These are phyloP conservation scores for Claviceps purpurea DNA, from an alignment of 2,329 filamentous ascomycete genomes.

Conservation along the genomic window DNA sequence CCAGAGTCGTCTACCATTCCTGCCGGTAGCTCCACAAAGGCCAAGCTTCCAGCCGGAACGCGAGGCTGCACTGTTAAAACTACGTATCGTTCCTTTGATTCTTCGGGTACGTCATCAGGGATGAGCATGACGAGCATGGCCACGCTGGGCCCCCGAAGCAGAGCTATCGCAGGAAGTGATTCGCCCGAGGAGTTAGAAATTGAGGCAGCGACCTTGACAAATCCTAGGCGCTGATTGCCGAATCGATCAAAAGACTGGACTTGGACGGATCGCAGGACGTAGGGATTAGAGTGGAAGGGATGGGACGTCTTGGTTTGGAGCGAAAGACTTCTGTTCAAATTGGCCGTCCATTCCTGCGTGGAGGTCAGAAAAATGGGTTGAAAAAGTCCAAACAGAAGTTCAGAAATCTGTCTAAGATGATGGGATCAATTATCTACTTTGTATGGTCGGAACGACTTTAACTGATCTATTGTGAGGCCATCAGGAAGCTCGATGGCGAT, in stretches of 20 bases:
- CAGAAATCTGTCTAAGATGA: background rate
- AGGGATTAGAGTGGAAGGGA: conserved; percentile 41
- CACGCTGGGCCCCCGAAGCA: conserved; percentile 47
- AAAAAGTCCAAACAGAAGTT: background rate
- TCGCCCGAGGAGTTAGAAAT: conserved; percentile 35
- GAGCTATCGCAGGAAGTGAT: conserved; percentile 37
- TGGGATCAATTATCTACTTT: conserved; percentile 17
- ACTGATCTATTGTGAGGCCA: conserved; percentile 26
- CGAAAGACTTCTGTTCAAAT: conserved; percentile 30
- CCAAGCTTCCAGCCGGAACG: conserved; percentile 38
- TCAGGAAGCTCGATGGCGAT: conserved; percentile 27
- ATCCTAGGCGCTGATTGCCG: conserved; percentile 33
- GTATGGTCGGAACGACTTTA: conserved; percentile 33
- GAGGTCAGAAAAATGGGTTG: background rate
- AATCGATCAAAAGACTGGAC: conserved; percentile 43
- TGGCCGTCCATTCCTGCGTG: conserved; percentile 34
- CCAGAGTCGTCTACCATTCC: conserved; percentile 43
- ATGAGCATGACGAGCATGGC: conserved; percentile 45
- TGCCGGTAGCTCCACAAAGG: conserved; percentile 43
- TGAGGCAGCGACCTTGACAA: conserved; percentile 39
- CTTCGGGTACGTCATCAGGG: conserved; percentile 31
- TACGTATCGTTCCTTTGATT: conserved; percentile 37
- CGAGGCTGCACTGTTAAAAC: conserved; percentile 48
- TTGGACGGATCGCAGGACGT: conserved; percentile 34
- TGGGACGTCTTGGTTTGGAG: conserved; percentile 30